phyloP scores from a whole-genome alignment of 108 stramenopile species.

The Bacterosira constricta region DNA sequence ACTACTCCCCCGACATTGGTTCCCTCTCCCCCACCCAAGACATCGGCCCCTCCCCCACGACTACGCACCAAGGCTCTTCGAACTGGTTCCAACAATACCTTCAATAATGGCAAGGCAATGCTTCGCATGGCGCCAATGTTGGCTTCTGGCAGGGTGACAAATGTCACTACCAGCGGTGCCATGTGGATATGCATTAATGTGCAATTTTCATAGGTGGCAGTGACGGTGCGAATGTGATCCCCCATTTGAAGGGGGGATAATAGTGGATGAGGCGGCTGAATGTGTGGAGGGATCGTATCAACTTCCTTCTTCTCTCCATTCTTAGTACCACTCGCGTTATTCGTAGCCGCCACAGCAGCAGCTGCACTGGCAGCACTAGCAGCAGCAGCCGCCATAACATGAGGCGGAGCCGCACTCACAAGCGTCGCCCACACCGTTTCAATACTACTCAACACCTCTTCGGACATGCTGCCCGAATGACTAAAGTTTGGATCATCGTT shows the following conservation, averaged over 20 bases:
- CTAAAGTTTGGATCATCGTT: too few relatives aligned
- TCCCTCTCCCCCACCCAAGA: slow-evolving; percentile 8
- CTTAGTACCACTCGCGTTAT: background rate
- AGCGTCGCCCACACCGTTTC: slow-evolving; percentile 55
- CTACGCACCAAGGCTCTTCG: slow-evolving; percentile 35
- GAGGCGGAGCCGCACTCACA: slow-evolving; percentile 43
- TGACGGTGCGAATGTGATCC: slow-evolving; percentile 19
- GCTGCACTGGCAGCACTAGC: background rate
- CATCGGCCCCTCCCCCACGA: slow-evolving; percentile 4
- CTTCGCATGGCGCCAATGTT: slow-evolving; percentile 37
- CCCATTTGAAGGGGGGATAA: slow-evolving; percentile 37
- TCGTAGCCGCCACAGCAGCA: background rate
- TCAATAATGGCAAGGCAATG: slow-evolving; percentile 27
- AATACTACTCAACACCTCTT: slow-evolving; percentile 44
- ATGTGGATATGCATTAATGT: slow-evolving; percentile 51
- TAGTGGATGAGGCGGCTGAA: slow-evolving; percentile 48
- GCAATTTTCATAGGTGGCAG: slow-evolving; percentile 41
- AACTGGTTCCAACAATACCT: slow-evolving; percentile 39
- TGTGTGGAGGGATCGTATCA: background rate
- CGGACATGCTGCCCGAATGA: slow-evolving; percentile 24
- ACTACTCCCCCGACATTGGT: background rate
- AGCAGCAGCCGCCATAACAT: slow-evolving; percentile 39
- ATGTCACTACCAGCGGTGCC: slow-evolving; percentile 49
- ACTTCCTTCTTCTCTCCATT: background rate
- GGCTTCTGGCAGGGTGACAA: slow-evolving; percentile 33